Percentiles rank a stretch among this genome's conserved stretches.
Evolutionary conservation across 1,139 yeast genomes (phyloP).

Genomic region (Yamadazyma atlantica): DNA sequence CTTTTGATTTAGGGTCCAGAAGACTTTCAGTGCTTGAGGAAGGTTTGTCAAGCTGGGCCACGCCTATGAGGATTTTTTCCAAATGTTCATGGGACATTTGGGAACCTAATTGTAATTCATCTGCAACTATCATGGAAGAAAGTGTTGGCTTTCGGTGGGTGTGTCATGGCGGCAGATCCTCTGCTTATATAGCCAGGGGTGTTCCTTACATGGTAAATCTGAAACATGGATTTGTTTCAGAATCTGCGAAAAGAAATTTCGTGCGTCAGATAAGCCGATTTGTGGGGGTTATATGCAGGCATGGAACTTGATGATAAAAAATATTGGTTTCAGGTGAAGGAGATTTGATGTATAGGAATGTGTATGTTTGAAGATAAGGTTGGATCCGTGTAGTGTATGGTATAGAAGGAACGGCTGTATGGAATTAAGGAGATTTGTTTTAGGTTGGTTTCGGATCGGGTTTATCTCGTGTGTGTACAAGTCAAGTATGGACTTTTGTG

Average conservation of each 20-base stretch:
- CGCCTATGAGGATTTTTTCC: background rate
- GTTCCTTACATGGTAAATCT: no score
- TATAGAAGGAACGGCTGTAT: no score
- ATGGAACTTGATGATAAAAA: background rate
- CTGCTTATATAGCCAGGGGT: no score
- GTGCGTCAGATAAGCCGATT: background rate
- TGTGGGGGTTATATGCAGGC: background rate
- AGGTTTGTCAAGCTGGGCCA: background rate
- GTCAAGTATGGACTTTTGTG: no score
- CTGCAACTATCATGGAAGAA: no score
- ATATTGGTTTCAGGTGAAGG: background rate
- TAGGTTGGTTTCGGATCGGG: no score
- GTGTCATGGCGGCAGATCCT: no score
- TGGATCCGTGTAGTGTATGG: background rate
- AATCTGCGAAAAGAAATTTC: background rate
- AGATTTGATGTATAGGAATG: background rate
- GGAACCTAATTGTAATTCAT: background rate
- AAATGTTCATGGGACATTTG: background rate
- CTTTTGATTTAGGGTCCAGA: background rate
- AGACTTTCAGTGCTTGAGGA: background rate
- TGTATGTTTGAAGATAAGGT: background rate
- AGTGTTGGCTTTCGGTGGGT: no score
- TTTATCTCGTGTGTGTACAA: no score
- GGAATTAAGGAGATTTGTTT: no score
- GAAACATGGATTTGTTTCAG: constrained; percentile 13